A percentile compares a stretch with the other conserved stretches of the same genome.
Conservation (phyloP, 768 basidiomycete species). For the Lyophyllum shimeji region DNA sequence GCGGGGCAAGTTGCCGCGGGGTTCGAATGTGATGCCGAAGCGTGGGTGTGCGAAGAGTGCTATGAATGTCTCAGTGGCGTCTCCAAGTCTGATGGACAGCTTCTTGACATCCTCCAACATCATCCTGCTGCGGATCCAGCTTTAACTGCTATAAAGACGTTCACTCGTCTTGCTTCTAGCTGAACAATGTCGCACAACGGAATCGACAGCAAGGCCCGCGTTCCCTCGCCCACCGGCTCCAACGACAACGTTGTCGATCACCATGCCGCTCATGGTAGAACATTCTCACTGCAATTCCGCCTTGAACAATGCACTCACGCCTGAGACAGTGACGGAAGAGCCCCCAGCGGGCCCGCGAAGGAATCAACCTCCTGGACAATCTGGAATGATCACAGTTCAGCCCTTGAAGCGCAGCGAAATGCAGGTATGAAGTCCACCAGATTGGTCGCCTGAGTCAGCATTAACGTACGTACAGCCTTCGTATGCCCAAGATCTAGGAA, state of each 20-base stretch:
- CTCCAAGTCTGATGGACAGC: not conserved
- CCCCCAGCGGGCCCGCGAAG: slow-evolving; percentile 33
- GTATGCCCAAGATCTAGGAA: slow-evolving; percentile 88
- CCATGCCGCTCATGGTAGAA: slow-evolving; percentile 61
- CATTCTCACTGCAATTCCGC: slow-evolving; percentile 12
- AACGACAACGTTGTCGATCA: slow-evolving; percentile 74
- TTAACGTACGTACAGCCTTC: slow-evolving; percentile 56
- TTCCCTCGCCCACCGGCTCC: slow-evolving; percentile 39
- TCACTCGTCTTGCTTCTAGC: not conserved
- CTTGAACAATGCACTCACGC: not conserved
- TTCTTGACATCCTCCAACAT: not conserved
- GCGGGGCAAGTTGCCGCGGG: not conserved
- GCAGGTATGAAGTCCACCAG: slow-evolving; percentile 54
- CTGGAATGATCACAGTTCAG: slow-evolving; percentile 74
- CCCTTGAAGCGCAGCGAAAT: slow-evolving; percentile 83
- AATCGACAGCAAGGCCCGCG: slow-evolving; percentile 54
- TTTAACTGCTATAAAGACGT: slow-evolving; percentile 12
- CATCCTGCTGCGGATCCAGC: slow-evolving; percentile 4
- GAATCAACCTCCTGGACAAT: slow-evolving; percentile 18
- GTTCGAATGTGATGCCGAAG: not conserved
- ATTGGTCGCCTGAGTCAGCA: not conserved
- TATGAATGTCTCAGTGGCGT: not conserved
- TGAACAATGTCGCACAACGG: slow-evolving; percentile 24
- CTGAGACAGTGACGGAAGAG: slow-evolving; percentile 65
- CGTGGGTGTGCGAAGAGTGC: not conserved